Conservation (phyloP, 257 asterid genomes). For the Lavandula angustifolia region DNA sequence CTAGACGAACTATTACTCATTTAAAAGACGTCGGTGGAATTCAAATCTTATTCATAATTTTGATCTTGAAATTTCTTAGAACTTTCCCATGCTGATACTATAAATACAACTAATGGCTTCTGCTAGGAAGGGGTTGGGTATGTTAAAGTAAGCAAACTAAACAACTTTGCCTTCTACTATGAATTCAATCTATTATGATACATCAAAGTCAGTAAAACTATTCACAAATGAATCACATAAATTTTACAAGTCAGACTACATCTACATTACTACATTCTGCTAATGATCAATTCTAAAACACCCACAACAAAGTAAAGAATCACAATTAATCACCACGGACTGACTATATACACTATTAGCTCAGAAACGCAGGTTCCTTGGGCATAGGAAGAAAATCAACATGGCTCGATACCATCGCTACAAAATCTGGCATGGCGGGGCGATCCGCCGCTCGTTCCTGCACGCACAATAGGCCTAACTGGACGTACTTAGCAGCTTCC, state of each 20-base stretch:
- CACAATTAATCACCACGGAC: background rate
- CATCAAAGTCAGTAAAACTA: background rate
- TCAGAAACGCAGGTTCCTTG: conserved; percentile 26
- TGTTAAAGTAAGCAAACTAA: too few relatives aligned
- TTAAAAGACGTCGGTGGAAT: too few relatives aligned
- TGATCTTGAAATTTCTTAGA: background rate
- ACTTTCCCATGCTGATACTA: background rate
- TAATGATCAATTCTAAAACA: background rate
- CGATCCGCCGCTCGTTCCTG: conserved; percentile 21
- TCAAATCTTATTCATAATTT: too few relatives aligned
- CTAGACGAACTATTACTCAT: too few relatives aligned
- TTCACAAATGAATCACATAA: background rate
- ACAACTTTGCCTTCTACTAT: background rate
- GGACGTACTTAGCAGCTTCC: conserved; percentile 21
- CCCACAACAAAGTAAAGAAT: background rate
- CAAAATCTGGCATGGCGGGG: conserved; percentile 25
- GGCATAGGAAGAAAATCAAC: conserved; percentile 21
- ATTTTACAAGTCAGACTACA: background rate
- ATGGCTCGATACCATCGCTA: conserved; percentile 5
- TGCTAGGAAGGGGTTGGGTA: too few relatives aligned
- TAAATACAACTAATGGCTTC: too few relatives aligned
- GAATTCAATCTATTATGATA: background rate
- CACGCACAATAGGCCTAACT: conserved; percentile 14
- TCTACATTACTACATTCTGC: background rate
- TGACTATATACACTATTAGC: background rate